Evolutionary conservation across 1,139 yeast species (phyloP), one percentile per base, ranked within the genome.

Genomic region (Hyphopichia fennica): DNA sequence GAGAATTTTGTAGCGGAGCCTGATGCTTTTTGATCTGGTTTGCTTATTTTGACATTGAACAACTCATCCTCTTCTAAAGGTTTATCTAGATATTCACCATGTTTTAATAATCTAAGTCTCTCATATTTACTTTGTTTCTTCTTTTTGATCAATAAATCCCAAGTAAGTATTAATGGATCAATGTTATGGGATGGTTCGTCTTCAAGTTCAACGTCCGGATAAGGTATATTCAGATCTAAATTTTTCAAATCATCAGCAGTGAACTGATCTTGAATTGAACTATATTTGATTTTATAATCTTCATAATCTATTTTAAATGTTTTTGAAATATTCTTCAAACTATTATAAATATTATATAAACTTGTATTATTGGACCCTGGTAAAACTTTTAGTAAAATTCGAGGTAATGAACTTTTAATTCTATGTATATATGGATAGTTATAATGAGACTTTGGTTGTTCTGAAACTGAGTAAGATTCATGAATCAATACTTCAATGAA

Each of bases 401-500:
- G 50, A 0, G 80, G 81, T 40, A 80, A 58, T 22, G 72, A 64
- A 14, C 56, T 54, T 42, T 70, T 60, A 30, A 79, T 52, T 27
- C 61, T 68, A 31, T 65, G 65, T n/a, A 82, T 63, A 54, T 82
- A 84, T 23, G 75, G 80, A 41, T 62, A 68, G 40, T 57, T 59
- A 46, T 57, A 50, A 52, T 50, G 51, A 39, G 63, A 60, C 47
- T 63, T 68, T 17, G 63, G 63, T 37, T 62, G 71, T 41, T 58
- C 63, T 3, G 70, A 62, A 11, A 61, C 57, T 38, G 58, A 53
- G 37, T 57, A 63, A 7, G 75, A 66, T 43, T 71, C 72, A 34
- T 60, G 57, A 7, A 78, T 61, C 32, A 87, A 62, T 7, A 82
- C 76, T 47, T 86, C 93, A 2, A 88, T 60, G 52, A 87, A 82